Base-by-base conservation (phyloP, 495 filamentous ascomycete genomes). In the Hypomontagnella submonticulosa region DNA sequence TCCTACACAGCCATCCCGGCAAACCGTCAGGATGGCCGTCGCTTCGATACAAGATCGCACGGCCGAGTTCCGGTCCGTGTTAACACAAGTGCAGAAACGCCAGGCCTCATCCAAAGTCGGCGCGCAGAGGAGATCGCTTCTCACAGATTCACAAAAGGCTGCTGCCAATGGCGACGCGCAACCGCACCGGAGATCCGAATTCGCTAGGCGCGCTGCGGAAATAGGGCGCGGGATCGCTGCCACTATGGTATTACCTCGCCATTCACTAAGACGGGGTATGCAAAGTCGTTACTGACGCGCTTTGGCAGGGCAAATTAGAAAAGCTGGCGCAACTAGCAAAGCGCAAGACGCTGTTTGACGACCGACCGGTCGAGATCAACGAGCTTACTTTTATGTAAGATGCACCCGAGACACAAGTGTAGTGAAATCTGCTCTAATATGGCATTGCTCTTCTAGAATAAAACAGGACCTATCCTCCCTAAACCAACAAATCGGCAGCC, bases 271-370 rank as follows among this genome's bases (percentile, higher is more conserved):
- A 38, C 2, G 36, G n/a, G 34, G 7, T 5, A 36, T 19, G n/a
- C 32, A 40, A 32, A 2, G 23, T 4, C 4, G 2, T 33, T 19
- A 32, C 58, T 62, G 13, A 62, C 41, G 10, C 13, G 50, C 10
- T 41, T 44, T 4, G 1, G 7, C 33, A 62, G 58, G 92, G 89
- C 20, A 99, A 98, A 77, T 78, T 99, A 68, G 90, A 97, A 75
- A 89, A 94, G 71, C 79, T 99, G 64, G 93, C 95, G 46, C 91
- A 97, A 75, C 79, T 99, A 75, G 95, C 95, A 51, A 95, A 94
- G 75, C 89, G 96, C 65, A 96, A 97, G 80, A 96, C 96, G 0
- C 86, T 99, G 16, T 98, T 99, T 73, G 95, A 99, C 75, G 95
- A 99, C 79, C 86, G 90, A 75, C 93, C 95, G 1, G 90, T 97